Base-by-base conservation (phyloP, 495 filamentous ascomycete genomes). In the Glutinoglossum americanum region DNA sequence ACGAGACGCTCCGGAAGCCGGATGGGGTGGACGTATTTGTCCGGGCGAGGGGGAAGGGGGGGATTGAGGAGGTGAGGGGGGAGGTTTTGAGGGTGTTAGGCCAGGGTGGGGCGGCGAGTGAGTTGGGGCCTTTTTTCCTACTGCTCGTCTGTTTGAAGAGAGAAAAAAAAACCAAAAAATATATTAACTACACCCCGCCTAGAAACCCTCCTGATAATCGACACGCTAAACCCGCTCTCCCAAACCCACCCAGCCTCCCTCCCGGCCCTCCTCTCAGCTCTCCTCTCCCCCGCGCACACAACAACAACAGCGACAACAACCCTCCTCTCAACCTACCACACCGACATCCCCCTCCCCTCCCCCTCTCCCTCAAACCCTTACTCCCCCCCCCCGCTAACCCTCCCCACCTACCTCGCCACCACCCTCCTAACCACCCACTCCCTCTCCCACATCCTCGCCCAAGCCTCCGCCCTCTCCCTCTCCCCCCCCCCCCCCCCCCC, bases 281-380 rank as follows among this genome's bases (percentile, higher is more conserved):
- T 11, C 63, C 69, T 3, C 71, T 72, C 48, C 75, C 77, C 5
- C 69, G n/a, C n/a, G n/a, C n/a, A n/a, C n/a, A n/a, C n/a, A n/a
- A n/a, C n/a, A n/a, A n/a, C n/a, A n/a, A n/a, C n/a, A n/a, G n/a
- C n/a, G n/a, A n/a, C n/a, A n/a, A n/a, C n/a, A n/a, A n/a, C n/a
- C n/a, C n/a, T n/a, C n/a, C n/a, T n/a, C n/a, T n/a, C 73, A 8
- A 73, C 80, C 57, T 87, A 85, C 70, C 85, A 89, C 30, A 63
- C 69, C 19, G 84, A 88, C 65, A 71, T 84, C 45, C 80, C 79
- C 0, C 27, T 70, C 10, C 58, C 66, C 25, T 2, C 7, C 13
- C 64, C 63, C 10, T 61, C 62, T 39, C 3, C 57, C 45, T 33
- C 55, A 54, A 61, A 64, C 45, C 68, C 79, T 27, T 92, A 94